Evolutionary conservation across 2,329 filamentous ascomycete genomes (phyloP), one percentile per base, ranked within the genome.

Genomic region (Diaporthe sp.): DNA sequence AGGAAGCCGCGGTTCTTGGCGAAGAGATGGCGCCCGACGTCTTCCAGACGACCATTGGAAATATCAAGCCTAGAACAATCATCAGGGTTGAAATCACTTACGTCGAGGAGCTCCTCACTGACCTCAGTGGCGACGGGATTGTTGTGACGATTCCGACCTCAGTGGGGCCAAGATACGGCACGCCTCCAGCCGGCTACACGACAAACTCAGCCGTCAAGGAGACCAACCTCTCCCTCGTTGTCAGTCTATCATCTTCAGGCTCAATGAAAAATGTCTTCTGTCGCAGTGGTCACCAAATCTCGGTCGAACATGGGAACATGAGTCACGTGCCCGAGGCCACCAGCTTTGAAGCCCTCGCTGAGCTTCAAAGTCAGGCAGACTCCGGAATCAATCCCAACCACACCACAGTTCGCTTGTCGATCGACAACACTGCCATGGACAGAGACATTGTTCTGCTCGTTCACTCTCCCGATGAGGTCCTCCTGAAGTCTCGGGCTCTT

Each of bases 81-180:
- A 4, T 67, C 28, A 49, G 3, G 28, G 44, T 67, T 2, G 20
- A 51, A 1, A 51, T 67, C 2, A 67, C 44, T 22, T 51, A 67
- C 12, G 44, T 51, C 10, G 42, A 49, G 20, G 61, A 67, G 44
- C 42, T 67, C 1, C 60, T 4, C 15, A 7, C 15, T 0, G 60
- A 63, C 9, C 60, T 63, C 5, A 22, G n/a, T 8, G 60, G 60
- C 1, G 39, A 44, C 4, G 60, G 60, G 0, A 20, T 28, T 12
- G 3, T 63, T 20, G 37, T 63, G 39, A 44, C n/a, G 3, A 63
- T 67, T 17, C 61, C 61, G 10, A 67, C 25, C 5, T 51, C 61
- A 1, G 20, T 67, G 9, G 61, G 44, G 28, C 61, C 61, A n/a
- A 49, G 61, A n/a, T 67, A 67, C 44, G 42, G 61, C 12, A 49